Percentiles rank a stretch among this genome's conserved stretches.
Evolutionary conservation across 768 basidiomycete species (phyloP).

Genomic region (Tulasnella sp.): DNA sequence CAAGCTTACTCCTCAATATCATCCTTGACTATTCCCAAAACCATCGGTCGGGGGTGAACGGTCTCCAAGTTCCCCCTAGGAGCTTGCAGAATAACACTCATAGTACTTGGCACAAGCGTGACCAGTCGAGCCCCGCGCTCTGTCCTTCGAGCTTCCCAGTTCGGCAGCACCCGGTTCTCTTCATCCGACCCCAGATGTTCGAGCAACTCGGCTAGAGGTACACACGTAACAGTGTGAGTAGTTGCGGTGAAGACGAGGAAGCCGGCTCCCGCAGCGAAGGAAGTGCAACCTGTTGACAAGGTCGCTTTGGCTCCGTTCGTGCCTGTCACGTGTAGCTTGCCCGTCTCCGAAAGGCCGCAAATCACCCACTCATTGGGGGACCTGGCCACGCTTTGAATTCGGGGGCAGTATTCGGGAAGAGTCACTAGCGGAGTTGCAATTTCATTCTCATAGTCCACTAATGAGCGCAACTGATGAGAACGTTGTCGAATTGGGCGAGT

Average conservation of each 20-base stretch:
- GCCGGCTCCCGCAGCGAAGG: conserved; percentile 54
- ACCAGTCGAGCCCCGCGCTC: conserved; percentile 89
- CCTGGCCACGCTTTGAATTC: conserved; percentile 22
- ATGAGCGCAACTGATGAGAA: background rate
- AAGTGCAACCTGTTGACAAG: conserved; percentile 35
- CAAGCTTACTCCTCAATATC: conserved; percentile 59
- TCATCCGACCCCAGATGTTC: conserved; percentile 13
- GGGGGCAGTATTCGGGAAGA: conserved; percentile 53
- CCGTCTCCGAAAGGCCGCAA: conserved; percentile 52
- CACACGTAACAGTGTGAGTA: conserved; percentile 69
- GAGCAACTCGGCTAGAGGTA: conserved; percentile 35
- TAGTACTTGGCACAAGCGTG: conserved; percentile 71
- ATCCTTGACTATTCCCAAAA: conserved; percentile 68
- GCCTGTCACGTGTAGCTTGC: conserved; percentile 48
- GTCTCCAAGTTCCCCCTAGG: conserved; percentile 95
- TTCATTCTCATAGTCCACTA: conserved; percentile 20
- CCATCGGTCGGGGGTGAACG: conserved; percentile 82
- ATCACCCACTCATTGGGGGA: conserved; percentile 27
- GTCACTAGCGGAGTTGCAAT: conserved; percentile 22
- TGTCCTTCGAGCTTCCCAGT: conserved; percentile 64
- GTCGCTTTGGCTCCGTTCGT: conserved; percentile 18
- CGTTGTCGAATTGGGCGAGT: background rate
- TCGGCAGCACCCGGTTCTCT: background rate
- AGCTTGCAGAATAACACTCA: conserved; percentile 93
- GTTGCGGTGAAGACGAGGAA: conserved; percentile 80